These are phyloP conservation scores for Mortierella sp. DNA, from an alignment of 371 early-diverging fungal genomes.

Conservation along the genomic window DNA sequence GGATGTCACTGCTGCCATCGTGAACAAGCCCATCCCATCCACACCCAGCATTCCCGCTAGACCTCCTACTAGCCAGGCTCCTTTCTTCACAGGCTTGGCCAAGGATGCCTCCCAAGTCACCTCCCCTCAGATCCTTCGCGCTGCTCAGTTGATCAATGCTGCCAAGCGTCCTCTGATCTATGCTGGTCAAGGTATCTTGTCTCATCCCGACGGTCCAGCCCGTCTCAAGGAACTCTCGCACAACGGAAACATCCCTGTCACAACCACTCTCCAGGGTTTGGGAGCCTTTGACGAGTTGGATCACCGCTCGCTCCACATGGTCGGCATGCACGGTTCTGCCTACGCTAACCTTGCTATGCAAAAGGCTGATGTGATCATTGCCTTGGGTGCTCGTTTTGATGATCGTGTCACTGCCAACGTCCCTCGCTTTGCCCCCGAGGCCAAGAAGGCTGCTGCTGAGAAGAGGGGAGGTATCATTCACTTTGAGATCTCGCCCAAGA, in stretches of 20 bases:
- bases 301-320: slow-evolving; percentile 93
- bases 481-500: slow-evolving; percentile 98
- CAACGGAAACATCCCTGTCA: slow-evolving; percentile 93
- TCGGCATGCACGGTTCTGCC: slow-evolving; percentile 98
- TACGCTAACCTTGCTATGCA: slow-evolving; percentile 98
- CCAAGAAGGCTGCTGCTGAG: slow-evolving; percentile 86
- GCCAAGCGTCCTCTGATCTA: slow-evolving; percentile 95
- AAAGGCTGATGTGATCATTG: slow-evolving; percentile 92
- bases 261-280: slow-evolving; percentile 92
- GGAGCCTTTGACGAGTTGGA: slow-evolving; percentile 94
- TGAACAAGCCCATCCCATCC: slow-evolving; percentile 85
- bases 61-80: slow-evolving; percentile 65
- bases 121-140: slow-evolving; percentile 69
- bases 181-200: slow-evolving; percentile 93
- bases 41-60: slow-evolving; percentile 74
- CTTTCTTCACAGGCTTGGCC: slow-evolving; percentile 53
- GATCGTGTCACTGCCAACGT: slow-evolving; percentile 97
- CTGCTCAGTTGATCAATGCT: slow-evolving; percentile 85
- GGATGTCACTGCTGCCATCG: slow-evolving; percentile 93
- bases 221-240: slow-evolving; percentile 84
- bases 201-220: slow-evolving; percentile 84
- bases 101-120: slow-evolving; percentile 59
- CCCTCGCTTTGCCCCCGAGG: slow-evolving; percentile 91
- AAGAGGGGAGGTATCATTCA: slow-evolving; percentile 96
- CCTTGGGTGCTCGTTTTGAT: slow-evolving; percentile 98